Conservation (phyloP, 805 yeast species). For the Yamadazyma akitaensis region DNA sequence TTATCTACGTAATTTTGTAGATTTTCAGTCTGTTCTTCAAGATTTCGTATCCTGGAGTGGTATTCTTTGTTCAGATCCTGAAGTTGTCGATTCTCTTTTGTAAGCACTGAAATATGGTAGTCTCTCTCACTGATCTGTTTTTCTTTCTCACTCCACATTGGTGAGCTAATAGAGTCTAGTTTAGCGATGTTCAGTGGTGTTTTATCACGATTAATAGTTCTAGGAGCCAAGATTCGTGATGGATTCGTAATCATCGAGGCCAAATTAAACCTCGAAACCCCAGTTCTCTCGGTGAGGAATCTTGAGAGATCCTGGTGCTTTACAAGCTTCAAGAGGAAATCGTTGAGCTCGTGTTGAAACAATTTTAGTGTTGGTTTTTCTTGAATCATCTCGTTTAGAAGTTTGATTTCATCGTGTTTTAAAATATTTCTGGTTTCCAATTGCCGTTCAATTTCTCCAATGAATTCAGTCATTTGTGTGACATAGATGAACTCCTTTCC, state of each 20-base stretch:
- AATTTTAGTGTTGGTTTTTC: constrained; percentile 20
- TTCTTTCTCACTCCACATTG: constrained; percentile 8
- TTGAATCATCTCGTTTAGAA: constrained; percentile 16
- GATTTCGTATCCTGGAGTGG: constrained; percentile 12
- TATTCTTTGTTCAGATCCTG: constrained; percentile 7
- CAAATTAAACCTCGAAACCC: constrained; percentile 12
- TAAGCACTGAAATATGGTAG: constrained; percentile 9
- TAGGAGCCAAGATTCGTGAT: background rate
- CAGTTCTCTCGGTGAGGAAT: constrained; percentile 22
- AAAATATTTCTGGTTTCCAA: constrained; percentile 18
- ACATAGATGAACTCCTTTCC: constrained; percentile 21
- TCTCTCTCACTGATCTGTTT: constrained; percentile 16
- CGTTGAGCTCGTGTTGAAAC: constrained; percentile 20
- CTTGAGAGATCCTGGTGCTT: constrained; percentile 17
- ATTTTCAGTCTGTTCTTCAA: constrained; percentile 17
- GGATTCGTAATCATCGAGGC: constrained; percentile 7
- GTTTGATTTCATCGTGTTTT: constrained; percentile 14
- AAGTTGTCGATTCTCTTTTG: constrained; percentile 12
- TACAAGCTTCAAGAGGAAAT: constrained; percentile 24
- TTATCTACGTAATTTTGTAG: constrained; percentile 16
- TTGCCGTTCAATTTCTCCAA: constrained; percentile 20
- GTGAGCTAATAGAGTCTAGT: background rate
- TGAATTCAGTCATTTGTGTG: constrained; percentile 19
- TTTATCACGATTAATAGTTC: background rate
- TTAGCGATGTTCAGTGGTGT: background rate